These are phyloP conservation scores for Samsoniella hepiali DNA, from an alignment of 2,329 filamentous ascomycete genomes.

Conservation along the genomic window DNA sequence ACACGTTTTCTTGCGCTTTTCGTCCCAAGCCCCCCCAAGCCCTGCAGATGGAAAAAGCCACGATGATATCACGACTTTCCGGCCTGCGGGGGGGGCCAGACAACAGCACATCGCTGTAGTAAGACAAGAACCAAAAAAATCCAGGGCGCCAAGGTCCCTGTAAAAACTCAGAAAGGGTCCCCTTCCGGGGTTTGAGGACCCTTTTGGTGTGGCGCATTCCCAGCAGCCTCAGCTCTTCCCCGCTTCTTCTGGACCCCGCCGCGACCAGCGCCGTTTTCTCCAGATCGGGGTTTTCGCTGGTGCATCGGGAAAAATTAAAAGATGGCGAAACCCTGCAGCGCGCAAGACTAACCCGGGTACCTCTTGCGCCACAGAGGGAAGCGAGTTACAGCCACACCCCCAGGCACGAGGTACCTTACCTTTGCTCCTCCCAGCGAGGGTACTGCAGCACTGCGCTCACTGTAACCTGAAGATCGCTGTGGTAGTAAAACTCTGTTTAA, in stretches of 20 bases:
- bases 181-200: background rate
- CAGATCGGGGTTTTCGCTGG: slow-evolving; percentile 6
- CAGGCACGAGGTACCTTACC: background rate
- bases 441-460: background rate
- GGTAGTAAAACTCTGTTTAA: too few species aligned
- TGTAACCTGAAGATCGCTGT: too few species aligned
- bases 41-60: too few species aligned
- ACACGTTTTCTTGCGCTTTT: too few species aligned
- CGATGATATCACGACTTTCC: too few species aligned
- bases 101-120: too few species aligned
- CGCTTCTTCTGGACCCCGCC: background rate
- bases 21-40: too few species aligned
- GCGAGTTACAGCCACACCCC: background rate
- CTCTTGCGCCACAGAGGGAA: slow-evolving; percentile 4
- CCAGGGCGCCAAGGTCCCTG: background rate
- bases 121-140: too few species aligned
- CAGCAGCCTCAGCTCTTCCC: background rate
- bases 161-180: background rate
- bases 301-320: background rate
- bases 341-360: background rate
- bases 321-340: background rate
- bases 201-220: background rate
- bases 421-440: background rate
- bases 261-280: background rate
- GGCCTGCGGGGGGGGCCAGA: too few species aligned